Percentiles rank a stretch among this genome's conserved stretches.
Evolutionary conservation across 2,329 filamentous ascomycete species (phyloP).

Genomic region (Aureobasidium sp.): DNA sequence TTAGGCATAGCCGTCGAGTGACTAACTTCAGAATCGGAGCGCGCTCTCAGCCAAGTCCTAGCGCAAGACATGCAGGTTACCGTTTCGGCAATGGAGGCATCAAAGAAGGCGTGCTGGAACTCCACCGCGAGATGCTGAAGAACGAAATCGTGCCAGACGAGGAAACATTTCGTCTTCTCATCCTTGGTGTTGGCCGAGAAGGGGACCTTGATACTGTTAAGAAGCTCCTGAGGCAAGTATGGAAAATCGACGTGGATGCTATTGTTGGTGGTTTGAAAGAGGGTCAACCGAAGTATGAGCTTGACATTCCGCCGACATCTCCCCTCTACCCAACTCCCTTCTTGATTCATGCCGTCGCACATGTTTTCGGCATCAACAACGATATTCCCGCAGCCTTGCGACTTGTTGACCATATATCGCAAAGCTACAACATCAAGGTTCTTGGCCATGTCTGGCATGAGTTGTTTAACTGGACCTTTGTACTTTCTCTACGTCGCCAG

Average conservation of each 20-base stretch:
- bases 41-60: background rate
- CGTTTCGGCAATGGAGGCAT: slow-evolving; percentile 24
- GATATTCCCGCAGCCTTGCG: slow-evolving; percentile 51
- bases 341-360: slow-evolving; percentile 59
- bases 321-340: slow-evolving; percentile 50
- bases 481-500: slow-evolving; percentile 39
- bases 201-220: slow-evolving; percentile 42
- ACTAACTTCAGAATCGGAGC: slow-evolving; percentile 25
- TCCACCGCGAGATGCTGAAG: slow-evolving; percentile 43
- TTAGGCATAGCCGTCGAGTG: slow-evolving; percentile 34
- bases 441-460: slow-evolving; percentile 54
- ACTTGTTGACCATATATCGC: slow-evolving; percentile 55
- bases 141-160: slow-evolving; percentile 40
- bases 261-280: slow-evolving; percentile 26
- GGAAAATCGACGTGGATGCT: slow-evolving; percentile 44
- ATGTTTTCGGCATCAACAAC: slow-evolving; percentile 59
- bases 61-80: slow-evolving; percentile 19
- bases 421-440: slow-evolving; percentile 51
- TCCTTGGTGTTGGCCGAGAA: slow-evolving; percentile 46
- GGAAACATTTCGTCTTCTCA: slow-evolving; percentile 45
- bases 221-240: slow-evolving; percentile 43
- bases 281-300: background rate
- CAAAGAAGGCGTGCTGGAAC: slow-evolving; percentile 23
- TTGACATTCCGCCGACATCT: slow-evolving; percentile 35
- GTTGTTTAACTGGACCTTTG: slow-evolving; percentile 59